Evolutionary conservation across 2,329 filamentous ascomycete genomes (phyloP).

Genomic region (Paecilomyces sp.): DNA sequence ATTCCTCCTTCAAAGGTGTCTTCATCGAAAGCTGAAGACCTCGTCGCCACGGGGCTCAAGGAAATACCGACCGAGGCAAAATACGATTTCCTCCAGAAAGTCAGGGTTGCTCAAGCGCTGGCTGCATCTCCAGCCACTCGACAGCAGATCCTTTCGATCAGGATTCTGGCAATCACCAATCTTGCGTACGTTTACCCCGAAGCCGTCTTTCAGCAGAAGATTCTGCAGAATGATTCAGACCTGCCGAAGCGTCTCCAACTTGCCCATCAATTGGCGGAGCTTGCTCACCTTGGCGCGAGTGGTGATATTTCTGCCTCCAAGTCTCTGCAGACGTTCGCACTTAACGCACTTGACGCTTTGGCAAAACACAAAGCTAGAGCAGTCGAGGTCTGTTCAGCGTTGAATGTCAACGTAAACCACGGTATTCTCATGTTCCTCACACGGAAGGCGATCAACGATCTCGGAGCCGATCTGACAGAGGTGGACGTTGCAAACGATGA

Average conservation of each 20-base stretch:
- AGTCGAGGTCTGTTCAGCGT: slow-evolving; percentile 76
- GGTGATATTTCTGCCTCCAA: slow-evolving; percentile 62
- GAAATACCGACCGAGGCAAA: slow-evolving; percentile 65
- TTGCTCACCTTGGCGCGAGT: slow-evolving; percentile 75
- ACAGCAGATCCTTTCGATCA: slow-evolving; percentile 69
- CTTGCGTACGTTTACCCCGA: slow-evolving; percentile 85
- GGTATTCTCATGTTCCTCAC: slow-evolving; percentile 90
- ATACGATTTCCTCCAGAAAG: slow-evolving; percentile 78
- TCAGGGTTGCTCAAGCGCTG: slow-evolving; percentile 78
- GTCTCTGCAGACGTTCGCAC: slow-evolving; percentile 72
- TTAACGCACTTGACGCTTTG: slow-evolving; percentile 78
- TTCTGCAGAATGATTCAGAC: slow-evolving; percentile 80
- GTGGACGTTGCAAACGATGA: slow-evolving; percentile 66
- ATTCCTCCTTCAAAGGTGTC: slow-evolving; percentile 48
- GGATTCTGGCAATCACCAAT: slow-evolving; percentile 82
- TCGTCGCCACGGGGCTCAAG: slow-evolving; percentile 38
- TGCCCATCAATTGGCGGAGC: slow-evolving; percentile 82
- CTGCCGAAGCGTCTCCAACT: slow-evolving; percentile 84
- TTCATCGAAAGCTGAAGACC: slow-evolving; percentile 27
- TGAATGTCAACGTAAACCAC: slow-evolving; percentile 94
- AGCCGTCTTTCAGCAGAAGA: slow-evolving; percentile 72
- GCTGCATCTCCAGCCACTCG: slow-evolving; percentile 58
- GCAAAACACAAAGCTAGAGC: slow-evolving; percentile 69
- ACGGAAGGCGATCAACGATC: slow-evolving; percentile 78
- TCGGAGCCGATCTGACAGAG: slow-evolving; percentile 55